Evolutionary conservation across 2,329 filamentous ascomycete species (phyloP), one percentile per base, ranked within the genome.

Genomic region (Phialophora expanda): DNA sequence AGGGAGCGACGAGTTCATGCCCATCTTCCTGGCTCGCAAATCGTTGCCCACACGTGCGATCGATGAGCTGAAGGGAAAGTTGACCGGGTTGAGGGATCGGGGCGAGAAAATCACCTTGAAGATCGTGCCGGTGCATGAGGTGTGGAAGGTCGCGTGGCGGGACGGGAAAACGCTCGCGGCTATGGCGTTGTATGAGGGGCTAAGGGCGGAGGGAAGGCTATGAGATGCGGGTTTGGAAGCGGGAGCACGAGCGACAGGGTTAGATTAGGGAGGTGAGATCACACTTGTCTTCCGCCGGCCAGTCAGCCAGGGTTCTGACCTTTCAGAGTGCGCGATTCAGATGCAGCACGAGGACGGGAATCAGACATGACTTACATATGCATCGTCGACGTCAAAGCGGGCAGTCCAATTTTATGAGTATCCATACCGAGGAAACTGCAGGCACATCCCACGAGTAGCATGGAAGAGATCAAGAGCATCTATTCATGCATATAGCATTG

Each of bases 71-170:
- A 79, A 82, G 68, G 84, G 83, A 4, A 83, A 81, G 61, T 73
- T 86, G 69, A 87, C 85, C 0, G 86, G 86, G 0, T 64, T 86
- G 66, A 20, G 69, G 20, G 78, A 84, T 3, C 78, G 86, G 59
- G 84, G 84, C 2, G 86, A 87, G 74, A 86, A 84, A 70, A 87
- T 87, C 62, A 86, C 82, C 6, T 71, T 87, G 65, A 86, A 85
- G 72, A 72, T 88, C 20, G 82, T 86, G 14, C 78, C 76, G 32
- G 68, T 87, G 65, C 74, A 80, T 38, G 74, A 83, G 50, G 66
- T 86, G 56, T 88, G 85, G 84, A 84, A 79, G 69, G 82, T 83
- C 56, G 84, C 81, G 2, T 77, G 79, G 30, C 77, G 85, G 41
- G 86, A 88, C 77, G 84, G 78, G 8, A 88, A 88, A 74, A 80